phyloP scores from a whole-genome alignment of 176 grass and related monocot species.

The Ananas comosus region DNA sequence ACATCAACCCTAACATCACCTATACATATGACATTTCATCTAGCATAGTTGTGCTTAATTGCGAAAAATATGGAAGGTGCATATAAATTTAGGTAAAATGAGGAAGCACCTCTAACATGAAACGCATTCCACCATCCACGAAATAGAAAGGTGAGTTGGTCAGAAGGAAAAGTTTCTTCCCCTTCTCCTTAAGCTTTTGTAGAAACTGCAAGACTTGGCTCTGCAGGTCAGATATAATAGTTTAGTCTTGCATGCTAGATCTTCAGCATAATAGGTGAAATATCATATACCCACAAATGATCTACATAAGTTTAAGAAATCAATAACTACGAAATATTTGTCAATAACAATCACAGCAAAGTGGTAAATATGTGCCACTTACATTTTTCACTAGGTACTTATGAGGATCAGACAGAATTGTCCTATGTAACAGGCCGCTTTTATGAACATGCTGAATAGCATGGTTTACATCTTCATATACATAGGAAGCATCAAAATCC shows the following conservation, averaged over 20 bases:
- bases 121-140: slow-evolving; percentile 93
- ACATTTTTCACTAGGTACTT: slow-evolving; percentile 95
- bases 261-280: neutral
- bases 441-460: slow-evolving; percentile 93
- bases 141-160: slow-evolving; percentile 98
- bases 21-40: neutral
- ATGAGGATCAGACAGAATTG: slow-evolving; percentile 79
- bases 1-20: no score
- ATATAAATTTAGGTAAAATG: slow-evolving; percentile 1
- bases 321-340: no score
- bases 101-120: slow-evolving; percentile 78
- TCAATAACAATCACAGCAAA: neutral
- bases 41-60: neutral
- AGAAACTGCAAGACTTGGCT: slow-evolving; percentile 57
- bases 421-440: slow-evolving; percentile 73
- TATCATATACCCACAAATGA: neutral
- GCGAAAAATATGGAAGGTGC: neutral
- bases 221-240: slow-evolving; percentile 31
- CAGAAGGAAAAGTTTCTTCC: slow-evolving; percentile 89
- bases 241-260: neutral
- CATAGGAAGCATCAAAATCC: slow-evolving; percentile 88
- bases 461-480: slow-evolving; percentile 90
- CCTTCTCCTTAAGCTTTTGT: slow-evolving; percentile 71
- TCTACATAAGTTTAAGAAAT: neutral
- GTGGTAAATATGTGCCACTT: slow-evolving; percentile 8